Evolutionary conservation across 2,329 filamentous ascomycete genomes (phyloP).

Genomic region (Orbilia brochopaga): DNA sequence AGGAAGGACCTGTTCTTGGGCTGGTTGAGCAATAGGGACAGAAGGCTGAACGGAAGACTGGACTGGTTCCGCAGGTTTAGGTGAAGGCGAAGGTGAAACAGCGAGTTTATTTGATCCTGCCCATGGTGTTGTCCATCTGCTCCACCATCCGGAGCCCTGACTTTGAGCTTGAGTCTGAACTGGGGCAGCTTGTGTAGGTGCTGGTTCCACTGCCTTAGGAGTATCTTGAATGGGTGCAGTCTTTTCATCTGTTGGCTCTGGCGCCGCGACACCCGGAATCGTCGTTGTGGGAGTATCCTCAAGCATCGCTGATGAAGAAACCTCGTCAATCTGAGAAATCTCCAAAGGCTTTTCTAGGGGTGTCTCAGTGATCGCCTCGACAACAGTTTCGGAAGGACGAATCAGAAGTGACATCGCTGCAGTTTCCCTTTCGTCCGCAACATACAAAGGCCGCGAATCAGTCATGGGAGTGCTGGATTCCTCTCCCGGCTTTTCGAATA

Average conservation of each 20-base stretch:
- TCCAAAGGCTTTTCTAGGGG: too few relatives aligned
- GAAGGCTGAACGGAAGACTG: background rate
- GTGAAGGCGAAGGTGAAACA: conserved; percentile 7
- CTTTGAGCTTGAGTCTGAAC: background rate
- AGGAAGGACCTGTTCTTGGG: background rate
- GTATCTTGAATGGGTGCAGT: background rate
- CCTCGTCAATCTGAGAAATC: too few relatives aligned
- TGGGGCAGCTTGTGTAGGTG: background rate
- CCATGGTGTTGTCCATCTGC: conserved; percentile 35
- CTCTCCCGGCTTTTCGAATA: conserved; percentile 7
- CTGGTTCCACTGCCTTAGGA: background rate
- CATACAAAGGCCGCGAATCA: background rate
- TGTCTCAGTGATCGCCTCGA: too few relatives aligned
- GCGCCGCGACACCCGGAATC: too few relatives aligned
- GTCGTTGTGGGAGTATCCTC: too few relatives aligned
- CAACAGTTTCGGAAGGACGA: too few relatives aligned
- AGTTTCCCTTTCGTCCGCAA: too few relatives aligned
- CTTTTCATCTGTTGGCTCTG: too few relatives aligned
- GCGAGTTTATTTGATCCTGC: conserved; percentile 10
- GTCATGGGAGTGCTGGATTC: conserved; percentile 21
- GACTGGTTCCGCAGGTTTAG: background rate
- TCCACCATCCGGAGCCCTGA: conserved; percentile 34
- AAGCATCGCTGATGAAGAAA: too few relatives aligned
- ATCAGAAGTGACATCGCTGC: too few relatives aligned
- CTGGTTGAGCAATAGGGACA: background rate